These are phyloP conservation scores for Serendipita sp. DNA, from an alignment of 768 basidiomycete genomes.

Conservation along the genomic window DNA sequence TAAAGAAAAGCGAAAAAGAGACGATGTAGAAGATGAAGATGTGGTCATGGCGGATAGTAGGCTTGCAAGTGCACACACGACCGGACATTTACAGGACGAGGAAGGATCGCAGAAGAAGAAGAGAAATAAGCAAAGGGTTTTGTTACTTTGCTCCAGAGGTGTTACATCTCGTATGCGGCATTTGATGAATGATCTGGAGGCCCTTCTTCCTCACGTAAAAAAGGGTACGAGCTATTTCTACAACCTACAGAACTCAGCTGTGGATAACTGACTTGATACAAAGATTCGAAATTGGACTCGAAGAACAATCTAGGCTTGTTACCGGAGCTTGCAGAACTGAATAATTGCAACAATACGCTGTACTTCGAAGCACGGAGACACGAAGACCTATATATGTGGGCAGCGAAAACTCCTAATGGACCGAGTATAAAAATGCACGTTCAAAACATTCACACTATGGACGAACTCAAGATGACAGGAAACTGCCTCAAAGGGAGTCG, in stretches of 20 bases:
- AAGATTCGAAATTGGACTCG: slow-evolving; percentile 95
- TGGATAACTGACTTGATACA: background rate
- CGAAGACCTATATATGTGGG: slow-evolving; percentile 94
- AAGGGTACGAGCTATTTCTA: slow-evolving; percentile 47
- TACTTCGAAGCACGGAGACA: slow-evolving; percentile 96
- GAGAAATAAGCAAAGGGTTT: slow-evolving; percentile 91
- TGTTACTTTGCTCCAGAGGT: slow-evolving; percentile 84
- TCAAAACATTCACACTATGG: slow-evolving; percentile 98
- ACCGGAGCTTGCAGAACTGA: slow-evolving; percentile 90
- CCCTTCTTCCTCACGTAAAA: slow-evolving; percentile 83
- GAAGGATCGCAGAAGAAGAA: slow-evolving; percentile 24
- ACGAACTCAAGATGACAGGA: slow-evolving; percentile 98
- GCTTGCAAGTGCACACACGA: slow-evolving; percentile 7
- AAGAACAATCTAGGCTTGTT: slow-evolving; percentile 86
- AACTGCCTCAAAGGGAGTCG: slow-evolving; percentile 95
- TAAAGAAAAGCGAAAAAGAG: slow-evolving; percentile 54
- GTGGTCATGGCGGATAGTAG: slow-evolving; percentile 24
- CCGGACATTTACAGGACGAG: slow-evolving; percentile 11
- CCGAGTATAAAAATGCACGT: slow-evolving; percentile 96
- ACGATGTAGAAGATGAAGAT: slow-evolving; percentile 31
- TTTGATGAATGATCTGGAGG: slow-evolving; percentile 87
- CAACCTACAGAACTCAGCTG: background rate
- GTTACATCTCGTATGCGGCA: slow-evolving; percentile 95
- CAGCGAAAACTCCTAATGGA: slow-evolving; percentile 91
- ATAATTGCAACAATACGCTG: slow-evolving; percentile 93